Evolutionary conservation across 805 yeast species (phyloP).

Genomic region (Candida ascalaphidarum): DNA sequence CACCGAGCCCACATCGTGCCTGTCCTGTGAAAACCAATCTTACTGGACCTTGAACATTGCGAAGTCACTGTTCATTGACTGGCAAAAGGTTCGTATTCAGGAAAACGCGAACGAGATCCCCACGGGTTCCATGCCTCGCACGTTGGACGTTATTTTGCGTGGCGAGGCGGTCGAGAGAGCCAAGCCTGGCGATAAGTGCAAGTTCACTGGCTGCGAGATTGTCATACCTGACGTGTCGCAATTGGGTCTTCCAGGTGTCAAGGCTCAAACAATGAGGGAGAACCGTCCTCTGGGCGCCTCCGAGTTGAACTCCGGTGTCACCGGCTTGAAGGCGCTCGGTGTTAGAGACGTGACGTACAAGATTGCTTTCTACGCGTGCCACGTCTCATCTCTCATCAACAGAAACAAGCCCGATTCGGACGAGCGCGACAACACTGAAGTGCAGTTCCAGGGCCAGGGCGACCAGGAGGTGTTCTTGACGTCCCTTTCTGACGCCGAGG

Average conservation of each 20-base stretch:
- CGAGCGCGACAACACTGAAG: constrained; percentile 8
- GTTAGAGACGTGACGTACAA: constrained; percentile 90
- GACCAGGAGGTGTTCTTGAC: constrained; percentile 79
- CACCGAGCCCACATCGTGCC: constrained; percentile 93
- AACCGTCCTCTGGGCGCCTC: constrained; percentile 51
- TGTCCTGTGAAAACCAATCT: constrained; percentile 79
- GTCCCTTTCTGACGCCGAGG: constrained; percentile 72
- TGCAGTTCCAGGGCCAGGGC: constrained; percentile 40
- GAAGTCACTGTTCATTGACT: constrained; percentile 84
- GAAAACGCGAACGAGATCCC: constrained; percentile 97
- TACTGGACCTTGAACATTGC: constrained; percentile 78
- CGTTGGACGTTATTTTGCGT: constrained; percentile 82
- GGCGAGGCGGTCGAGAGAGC: constrained; percentile 95
- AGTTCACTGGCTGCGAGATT: constrained; percentile 88
- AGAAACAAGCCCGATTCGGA: constrained; percentile 13
- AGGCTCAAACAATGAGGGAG: constrained; percentile 75
- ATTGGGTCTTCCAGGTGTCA: constrained; percentile 90
- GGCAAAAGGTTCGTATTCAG: constrained; percentile 95
- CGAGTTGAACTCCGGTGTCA: constrained; percentile 74
- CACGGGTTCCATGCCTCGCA: constrained; percentile 97
- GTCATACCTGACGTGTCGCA: constrained; percentile 94
- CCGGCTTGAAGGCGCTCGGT: constrained; percentile 87
- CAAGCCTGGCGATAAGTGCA: constrained; percentile 94
- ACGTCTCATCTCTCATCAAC: constrained; percentile 59
- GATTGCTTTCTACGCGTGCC: constrained; percentile 85